Base-by-base conservation (phyloP, 257 asterid genomes). In the Phtheirospermum japonicum region DNA sequence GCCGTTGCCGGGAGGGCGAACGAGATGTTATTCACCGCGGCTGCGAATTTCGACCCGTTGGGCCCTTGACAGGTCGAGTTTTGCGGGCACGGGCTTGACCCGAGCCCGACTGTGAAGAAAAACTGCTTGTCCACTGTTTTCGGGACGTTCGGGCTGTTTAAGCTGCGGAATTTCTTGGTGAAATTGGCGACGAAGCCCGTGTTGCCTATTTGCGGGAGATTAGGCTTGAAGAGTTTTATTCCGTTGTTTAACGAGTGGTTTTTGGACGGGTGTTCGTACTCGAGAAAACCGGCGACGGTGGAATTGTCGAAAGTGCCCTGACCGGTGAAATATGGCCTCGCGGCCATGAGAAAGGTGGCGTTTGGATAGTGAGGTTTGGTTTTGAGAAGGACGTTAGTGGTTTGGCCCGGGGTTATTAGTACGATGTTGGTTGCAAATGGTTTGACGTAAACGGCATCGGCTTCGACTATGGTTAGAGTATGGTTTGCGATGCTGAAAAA, bases 401-500 rank as follows among this genome's bases (percentile, higher is more conserved):
- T 76, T 37, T 76, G 80, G 12, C 75, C 74, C 0, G 77, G 80
- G 0, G 74, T 85, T 2, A 82, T 71, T 10, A 85, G 66, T 49
- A 85, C 67, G 4, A 87, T 51, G 1, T 68, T 64, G 3, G 89
- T 82, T 7, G 76, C 12, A 8, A 85, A 82, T 8, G 89, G 87
- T 52, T 85, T 79, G 0, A 72, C 68, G 66, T 72, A 76, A 2
- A 72, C 75, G 5, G 81, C 81, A 6, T 72, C 81, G 7, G 64
- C 52, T 31, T 80, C 87, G 0, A 83, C 86, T 6, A 79, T 83
- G 2, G 94, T 85, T 71, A 85, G 50, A 18, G 51, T 71, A 66
- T 85, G 94, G 4, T 70, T 63, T 6, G 88, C 78, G 9, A 85
- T 67, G 49, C 78, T 85, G 7, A 85, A 85, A 69, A 85, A 85